Percentiles rank a stretch among this genome's conserved stretches.
phyloP scores from a whole-genome alignment of 106 monocot species.

The Alisma plantagoaquatica region DNA sequence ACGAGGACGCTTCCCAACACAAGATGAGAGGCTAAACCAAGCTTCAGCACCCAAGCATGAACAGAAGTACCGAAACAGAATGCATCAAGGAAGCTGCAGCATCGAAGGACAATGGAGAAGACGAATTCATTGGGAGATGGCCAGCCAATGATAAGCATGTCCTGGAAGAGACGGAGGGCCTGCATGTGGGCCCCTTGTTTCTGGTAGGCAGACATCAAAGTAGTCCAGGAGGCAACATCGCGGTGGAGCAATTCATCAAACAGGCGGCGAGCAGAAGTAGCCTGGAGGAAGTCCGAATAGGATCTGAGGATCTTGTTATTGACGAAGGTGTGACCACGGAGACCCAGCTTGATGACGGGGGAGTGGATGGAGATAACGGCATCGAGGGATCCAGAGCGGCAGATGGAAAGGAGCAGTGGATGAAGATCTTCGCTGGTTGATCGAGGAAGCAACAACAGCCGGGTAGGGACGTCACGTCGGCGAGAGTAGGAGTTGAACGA shows the following conservation, averaged over 20 bases:
- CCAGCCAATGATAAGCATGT: slow-evolving; percentile 19
- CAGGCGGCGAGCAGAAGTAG: slow-evolving; percentile 28
- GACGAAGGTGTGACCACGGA: slow-evolving; percentile 23
- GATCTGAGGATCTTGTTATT: slow-evolving; percentile 42
- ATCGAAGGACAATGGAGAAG: slow-evolving; percentile 34
- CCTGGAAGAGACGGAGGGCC: slow-evolving; percentile 28
- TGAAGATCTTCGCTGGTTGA: too few relatives aligned
- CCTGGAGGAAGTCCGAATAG: slow-evolving; percentile 23
- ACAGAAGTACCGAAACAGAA: slow-evolving; percentile 13
- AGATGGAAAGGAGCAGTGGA: slow-evolving; percentile 35
- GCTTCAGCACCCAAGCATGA: slow-evolving; percentile 34
- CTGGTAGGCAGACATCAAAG: slow-evolving; percentile 34
- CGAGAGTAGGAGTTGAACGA: too few relatives aligned
- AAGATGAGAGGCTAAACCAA: slow-evolving; percentile 22
- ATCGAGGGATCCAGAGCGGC: slow-evolving; percentile 18
- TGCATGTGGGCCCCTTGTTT: slow-evolving; percentile 12
- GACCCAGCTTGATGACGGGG: slow-evolving; percentile 44
- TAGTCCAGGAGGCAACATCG: slow-evolving; percentile 72
- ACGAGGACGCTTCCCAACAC: slow-evolving; percentile 32
- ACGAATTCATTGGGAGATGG: slow-evolving; percentile 70
- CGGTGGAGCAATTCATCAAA: slow-evolving; percentile 49
- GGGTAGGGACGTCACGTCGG: too few relatives aligned
- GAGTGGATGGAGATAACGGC: slow-evolving; percentile 23
- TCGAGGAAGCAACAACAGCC: too few relatives aligned
- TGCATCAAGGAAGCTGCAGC: slow-evolving; percentile 15